phyloP scores from a whole-genome alignment of 176 grass and related monocot genomes.

The Aegilops umbellulata region DNA sequence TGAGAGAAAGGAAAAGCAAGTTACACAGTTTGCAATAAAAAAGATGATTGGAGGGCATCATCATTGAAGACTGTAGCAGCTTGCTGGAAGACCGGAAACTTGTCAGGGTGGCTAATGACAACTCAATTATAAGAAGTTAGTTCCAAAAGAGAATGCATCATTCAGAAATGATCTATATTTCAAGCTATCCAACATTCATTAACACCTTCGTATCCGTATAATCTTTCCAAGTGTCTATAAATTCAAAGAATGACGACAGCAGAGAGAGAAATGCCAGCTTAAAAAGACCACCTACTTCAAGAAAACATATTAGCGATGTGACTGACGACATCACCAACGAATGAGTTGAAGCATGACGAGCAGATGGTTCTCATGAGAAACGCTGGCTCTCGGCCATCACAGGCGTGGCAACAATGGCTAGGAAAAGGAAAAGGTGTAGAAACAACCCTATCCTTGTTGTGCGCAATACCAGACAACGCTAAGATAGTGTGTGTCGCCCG shows the following conservation, averaged over 20 bases:
- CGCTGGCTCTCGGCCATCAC: conserved; percentile 26
- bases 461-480: conserved; percentile 52
- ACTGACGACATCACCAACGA: conserved; percentile 42
- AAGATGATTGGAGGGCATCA: not conserved
- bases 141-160: not conserved
- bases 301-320: conserved; percentile 25
- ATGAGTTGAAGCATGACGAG: conserved; percentile 60
- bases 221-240: conserved; percentile 27
- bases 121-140: not conserved
- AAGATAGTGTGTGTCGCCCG: conserved; percentile 63
- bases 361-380: conserved; percentile 49
- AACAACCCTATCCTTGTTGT: conserved; percentile 49
- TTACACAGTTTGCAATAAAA: not conserved
- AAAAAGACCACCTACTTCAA: not conserved
- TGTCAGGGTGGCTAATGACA: not conserved
- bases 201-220: conserved; percentile 10
- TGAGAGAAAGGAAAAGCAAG: not conserved
- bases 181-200: conserved; percentile 24
- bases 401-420: conserved; percentile 32
- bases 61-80: not conserved
- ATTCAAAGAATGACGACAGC: conserved; percentile 23
- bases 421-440: conserved; percentile 25
- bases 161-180: not conserved
- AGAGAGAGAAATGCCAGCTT: conserved; percentile 24
- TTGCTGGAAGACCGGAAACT: not conserved